Evolutionary conservation across 2,329 filamentous ascomycete genomes (phyloP).

Genomic region (Alternaria triticina): DNA sequence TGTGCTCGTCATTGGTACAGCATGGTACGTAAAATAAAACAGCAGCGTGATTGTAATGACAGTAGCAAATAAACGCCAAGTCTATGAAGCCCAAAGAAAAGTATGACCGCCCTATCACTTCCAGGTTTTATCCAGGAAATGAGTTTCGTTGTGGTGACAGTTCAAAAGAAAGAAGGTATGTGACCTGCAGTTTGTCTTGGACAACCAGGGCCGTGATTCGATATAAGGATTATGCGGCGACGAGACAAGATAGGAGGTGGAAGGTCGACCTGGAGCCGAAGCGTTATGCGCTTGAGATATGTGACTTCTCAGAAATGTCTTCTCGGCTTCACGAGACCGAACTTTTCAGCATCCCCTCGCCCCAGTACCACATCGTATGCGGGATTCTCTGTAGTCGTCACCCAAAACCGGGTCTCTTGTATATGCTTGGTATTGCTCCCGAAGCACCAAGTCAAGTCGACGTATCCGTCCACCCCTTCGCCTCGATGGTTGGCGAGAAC

Average conservation of each 20-base stretch:
- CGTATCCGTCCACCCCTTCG: not conserved
- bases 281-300: not conserved
- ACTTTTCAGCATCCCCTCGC: not conserved
- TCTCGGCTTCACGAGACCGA: not conserved
- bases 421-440: not conserved
- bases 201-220: not conserved
- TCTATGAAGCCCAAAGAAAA: too few species aligned
- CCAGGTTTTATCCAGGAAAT: not conserved
- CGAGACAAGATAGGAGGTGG: not conserved
- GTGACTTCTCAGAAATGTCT: not conserved
- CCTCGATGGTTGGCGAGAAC: not conserved
- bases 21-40: not conserved
- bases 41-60: not conserved
- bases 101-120: not conserved
- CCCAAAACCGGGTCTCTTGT: slow-evolving; percentile 1
- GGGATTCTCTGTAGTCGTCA: not conserved
- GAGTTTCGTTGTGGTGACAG: not conserved
- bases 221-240: not conserved
- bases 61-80: not conserved
- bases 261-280: not conserved
- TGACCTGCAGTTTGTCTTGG: not conserved
- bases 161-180: not conserved
- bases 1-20: not conserved
- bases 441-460: not conserved
- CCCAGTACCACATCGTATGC: not conserved